These are phyloP conservation scores for Mortierella sp. DNA, from an alignment of 371 early-diverging fungal genomes.

Conservation along the genomic window DNA sequence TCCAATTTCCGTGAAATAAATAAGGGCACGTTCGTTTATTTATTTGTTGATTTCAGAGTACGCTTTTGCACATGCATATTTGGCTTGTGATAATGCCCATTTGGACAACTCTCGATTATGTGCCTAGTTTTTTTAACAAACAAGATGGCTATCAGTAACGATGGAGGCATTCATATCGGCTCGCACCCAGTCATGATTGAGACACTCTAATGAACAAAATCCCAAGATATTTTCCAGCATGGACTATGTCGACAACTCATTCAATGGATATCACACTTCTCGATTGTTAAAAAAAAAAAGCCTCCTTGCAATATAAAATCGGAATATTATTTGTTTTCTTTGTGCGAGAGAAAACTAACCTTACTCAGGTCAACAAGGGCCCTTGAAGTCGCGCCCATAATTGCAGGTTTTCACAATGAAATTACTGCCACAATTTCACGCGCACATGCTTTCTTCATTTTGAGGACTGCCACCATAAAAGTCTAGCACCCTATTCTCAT, in stretches of 20 bases:
- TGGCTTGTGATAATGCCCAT: conserved; percentile 21
- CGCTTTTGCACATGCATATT: neutral
- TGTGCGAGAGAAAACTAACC: conserved; percentile 24
- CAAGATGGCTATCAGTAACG: no score
- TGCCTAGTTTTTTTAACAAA: neutral
- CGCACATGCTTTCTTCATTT: conserved; percentile 5
- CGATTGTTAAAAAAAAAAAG: no score
- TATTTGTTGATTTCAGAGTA: neutral
- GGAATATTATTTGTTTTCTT: conserved; percentile 4
- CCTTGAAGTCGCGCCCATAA: neutral
- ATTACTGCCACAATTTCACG: conserved; percentile 22
- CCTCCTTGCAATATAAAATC: neutral
- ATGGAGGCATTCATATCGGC: no score
- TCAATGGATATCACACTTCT: no score
- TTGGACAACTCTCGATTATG: neutral
- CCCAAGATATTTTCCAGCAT: no score
- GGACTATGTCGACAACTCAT: no score
- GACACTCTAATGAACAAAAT: no score
- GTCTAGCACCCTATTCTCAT: neutral
- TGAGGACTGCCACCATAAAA: neutral
- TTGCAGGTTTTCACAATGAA: conserved; percentile 4
- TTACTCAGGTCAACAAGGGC: neutral
- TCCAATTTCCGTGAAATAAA: no score
- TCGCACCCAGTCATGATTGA: no score
- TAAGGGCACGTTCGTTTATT: neutral